Evolutionary conservation across 257 asterid species (phyloP), one percentile per base, ranked within the genome.

Genomic region (Solanum chaucha): DNA sequence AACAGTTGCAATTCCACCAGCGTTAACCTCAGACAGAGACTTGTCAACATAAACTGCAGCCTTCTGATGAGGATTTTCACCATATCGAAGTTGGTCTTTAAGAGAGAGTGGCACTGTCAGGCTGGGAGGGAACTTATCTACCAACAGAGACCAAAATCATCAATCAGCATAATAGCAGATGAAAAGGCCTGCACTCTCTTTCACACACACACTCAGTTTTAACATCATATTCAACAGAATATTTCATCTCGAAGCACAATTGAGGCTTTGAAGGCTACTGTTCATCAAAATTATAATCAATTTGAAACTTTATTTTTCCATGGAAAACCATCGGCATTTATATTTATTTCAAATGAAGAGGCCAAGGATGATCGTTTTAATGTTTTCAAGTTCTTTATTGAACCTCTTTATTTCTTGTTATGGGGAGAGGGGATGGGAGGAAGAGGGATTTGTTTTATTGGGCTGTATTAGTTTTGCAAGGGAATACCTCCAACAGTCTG

Each of bases 41-140:
- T 94, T 97, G 81, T 97, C 98, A 84, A 85, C 95, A 58, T 96
- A 97, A 93, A 97, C 91, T 86, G 99, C 99, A 90, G 99, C 99
- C 89, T 93, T 95, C 92, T 97, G 99, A 86, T 97, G 99, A 87
- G 99, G 98, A 86, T 97, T 96, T 92, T 97, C 99, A 89, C 99
- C 99, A 91, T 97, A 97, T 5, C 99, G 95, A 87, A 97, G 98
- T 70, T 94, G 89, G 89, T 97, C 94, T 90, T 92, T 93, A 88
- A 91, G 97, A 32, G 95, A 92, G 89, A 97, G 92, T 84, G 98
- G 95, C 64, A 97, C 93, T 9, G 99, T 92, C 89, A 92, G 73
- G 91, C 92, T 83, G 40, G 96, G 98, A 67, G 99, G 98, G 87
- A 96, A 96, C 90, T 92, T 94, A 87, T 92, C 99, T 97, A 70